These are phyloP conservation scores for Dendrobium huoshanense DNA, from an alignment of 106 monocot species.

Conservation along the genomic window DNA sequence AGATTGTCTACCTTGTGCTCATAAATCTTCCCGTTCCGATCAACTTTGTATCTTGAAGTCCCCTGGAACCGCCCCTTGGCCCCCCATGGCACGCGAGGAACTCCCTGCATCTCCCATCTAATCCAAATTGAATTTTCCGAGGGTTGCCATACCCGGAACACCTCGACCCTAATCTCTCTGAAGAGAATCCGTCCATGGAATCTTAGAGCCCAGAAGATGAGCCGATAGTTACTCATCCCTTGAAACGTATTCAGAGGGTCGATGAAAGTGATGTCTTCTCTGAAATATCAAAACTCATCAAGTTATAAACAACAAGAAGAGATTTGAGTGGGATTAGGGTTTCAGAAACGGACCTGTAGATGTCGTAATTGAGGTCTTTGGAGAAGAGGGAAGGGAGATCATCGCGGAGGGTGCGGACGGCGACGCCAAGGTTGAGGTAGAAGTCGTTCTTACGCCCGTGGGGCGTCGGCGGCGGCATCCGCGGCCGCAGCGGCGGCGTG, in stretches of 20 bases:
- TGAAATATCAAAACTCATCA: slow-evolving; percentile 10
- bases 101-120: slow-evolving; percentile 67
- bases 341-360: slow-evolving; percentile 55
- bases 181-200: slow-evolving; percentile 83
- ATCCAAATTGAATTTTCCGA: slow-evolving; percentile 71
- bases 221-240: slow-evolving; percentile 73
- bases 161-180: slow-evolving; percentile 50
- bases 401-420: slow-evolving; percentile 82
- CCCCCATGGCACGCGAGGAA: slow-evolving; percentile 90
- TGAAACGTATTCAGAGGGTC: slow-evolving; percentile 80
- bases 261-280: slow-evolving; percentile 76
- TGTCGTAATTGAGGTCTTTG: slow-evolving; percentile 75
- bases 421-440: slow-evolving; percentile 81
- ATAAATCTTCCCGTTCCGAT: slow-evolving; percentile 87
- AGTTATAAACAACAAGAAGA: background rate
- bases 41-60: slow-evolving; percentile 82
- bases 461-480: background rate
- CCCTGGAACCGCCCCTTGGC: slow-evolving; percentile 69
- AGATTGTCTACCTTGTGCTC: slow-evolving; percentile 90
- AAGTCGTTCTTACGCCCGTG: slow-evolving; percentile 22
- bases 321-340: background rate
- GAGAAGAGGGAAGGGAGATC: slow-evolving; percentile 74
- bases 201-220: slow-evolving; percentile 84
- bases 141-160: slow-evolving; percentile 79
- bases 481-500: background rate